A percentile compares a stretch with the other conserved stretches of the same genome.
Conservation (phyloP, 129 eudicot genomes). For the Daucus carota region DNA sequence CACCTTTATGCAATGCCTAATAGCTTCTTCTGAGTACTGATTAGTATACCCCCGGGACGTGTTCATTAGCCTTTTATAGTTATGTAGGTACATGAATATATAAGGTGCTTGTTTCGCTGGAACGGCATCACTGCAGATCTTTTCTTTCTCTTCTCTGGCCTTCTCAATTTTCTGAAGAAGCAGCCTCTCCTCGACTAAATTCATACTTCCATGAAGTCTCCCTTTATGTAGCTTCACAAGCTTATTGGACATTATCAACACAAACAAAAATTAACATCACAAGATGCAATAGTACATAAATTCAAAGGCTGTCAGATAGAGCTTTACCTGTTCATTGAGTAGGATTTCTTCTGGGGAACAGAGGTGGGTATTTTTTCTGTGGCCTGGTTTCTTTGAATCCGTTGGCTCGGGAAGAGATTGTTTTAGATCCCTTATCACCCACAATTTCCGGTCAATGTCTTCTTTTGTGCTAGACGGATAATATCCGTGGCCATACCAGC, state of each 20-base stretch:
- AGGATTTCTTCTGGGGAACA: not conserved
- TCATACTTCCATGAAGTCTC: not conserved
- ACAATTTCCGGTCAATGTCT: not conserved
- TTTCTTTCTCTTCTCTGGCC: not conserved
- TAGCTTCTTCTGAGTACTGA: not conserved
- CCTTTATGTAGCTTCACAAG: not conserved
- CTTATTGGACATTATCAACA: not conserved
- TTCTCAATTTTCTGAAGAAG: not conserved
- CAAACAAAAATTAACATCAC: too few species aligned
- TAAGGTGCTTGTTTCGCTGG: too few species aligned
- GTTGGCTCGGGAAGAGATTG: not conserved
- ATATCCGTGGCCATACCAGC: not conserved
- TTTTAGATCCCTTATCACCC: not conserved
- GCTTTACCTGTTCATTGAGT: not conserved
- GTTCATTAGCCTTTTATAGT: too few species aligned
- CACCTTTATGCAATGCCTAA: not conserved
- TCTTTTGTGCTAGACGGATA: not conserved
- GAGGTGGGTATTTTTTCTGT: not conserved
- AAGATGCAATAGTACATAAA: too few species aligned
- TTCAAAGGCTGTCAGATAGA: not conserved
- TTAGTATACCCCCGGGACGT: too few species aligned
- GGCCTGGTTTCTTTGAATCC: not conserved
- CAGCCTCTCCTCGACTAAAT: not conserved
- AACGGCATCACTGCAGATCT: not conserved
- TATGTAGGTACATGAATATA: too few species aligned